Base-by-base conservation (phyloP, 345 rosid genomes). In the Jatropha curcas region DNA sequence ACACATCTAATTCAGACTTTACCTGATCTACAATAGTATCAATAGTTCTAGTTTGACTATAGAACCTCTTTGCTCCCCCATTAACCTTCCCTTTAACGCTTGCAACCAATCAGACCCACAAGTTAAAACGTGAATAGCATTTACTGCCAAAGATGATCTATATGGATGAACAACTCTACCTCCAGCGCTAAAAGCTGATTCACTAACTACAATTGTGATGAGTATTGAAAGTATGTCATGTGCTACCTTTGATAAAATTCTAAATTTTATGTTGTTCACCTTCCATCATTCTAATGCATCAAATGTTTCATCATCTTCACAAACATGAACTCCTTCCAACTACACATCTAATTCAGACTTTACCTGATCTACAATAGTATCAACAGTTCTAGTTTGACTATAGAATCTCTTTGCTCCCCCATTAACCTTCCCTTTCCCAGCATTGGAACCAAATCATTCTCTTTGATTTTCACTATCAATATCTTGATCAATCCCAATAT, bases 151-250 rank as follows among this genome's bases (percentile, higher is more conserved):
- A 4, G 48, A 43, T 43, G 48, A 5, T 2, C 11, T 3, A 8
- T 43, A 13, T 43, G 14, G 48, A 34, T 62, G 0, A 34, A 20
- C 20, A 62, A 31, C 66, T 35, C 48, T 20, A 62, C 28, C 66
- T 2, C 50, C 75, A 72, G 13, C 7, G 8, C 27, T 20, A 62
- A 33, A 35, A n/a, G 70, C 53, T 0, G 80, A 75, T 41, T 69
- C 74, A 5, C 70, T 75, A 14, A 28, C 27, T 19, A 61, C 27
- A 16, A 7, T 62, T 13, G 43, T 60, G 10, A 60, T 34, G 1
- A 1, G 41, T 5, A 60, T 60, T 31, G 48, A 62, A 7, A 60
- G 22, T 14, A 60, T 33, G 27, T 60, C 41, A 33, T 12, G 5
- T 31, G 45, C 24, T 9, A 60, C n/a, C 17, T 35, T 35, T 8